Conservation (phyloP, 2,329 filamentous ascomycete genomes). For the Colletotrichum filicis region DNA sequence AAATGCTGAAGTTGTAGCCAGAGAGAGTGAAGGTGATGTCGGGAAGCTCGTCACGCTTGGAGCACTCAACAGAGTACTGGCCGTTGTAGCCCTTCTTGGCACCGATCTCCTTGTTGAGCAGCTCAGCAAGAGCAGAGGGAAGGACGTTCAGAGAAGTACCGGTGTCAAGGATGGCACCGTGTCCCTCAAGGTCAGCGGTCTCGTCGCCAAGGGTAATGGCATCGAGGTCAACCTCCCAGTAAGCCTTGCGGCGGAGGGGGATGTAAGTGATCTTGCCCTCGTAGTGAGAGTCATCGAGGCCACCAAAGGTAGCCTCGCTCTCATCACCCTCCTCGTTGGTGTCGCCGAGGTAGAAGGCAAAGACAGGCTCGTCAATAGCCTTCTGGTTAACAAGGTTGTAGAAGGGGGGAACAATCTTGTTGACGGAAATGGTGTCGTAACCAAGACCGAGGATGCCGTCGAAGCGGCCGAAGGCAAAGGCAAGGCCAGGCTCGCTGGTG, state of each 20-base stretch:
- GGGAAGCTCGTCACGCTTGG: slow-evolving; percentile 83
- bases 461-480: slow-evolving; percentile 97
- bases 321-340: slow-evolving; percentile 74
- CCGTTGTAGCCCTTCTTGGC: slow-evolving; percentile 98
- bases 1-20: slow-evolving; percentile 93
- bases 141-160: slow-evolving; percentile 98
- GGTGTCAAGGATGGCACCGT: slow-evolving; percentile 96
- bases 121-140: slow-evolving; percentile 89
- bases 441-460: slow-evolving; percentile 96
- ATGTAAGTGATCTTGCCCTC: slow-evolving; percentile 91
- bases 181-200: slow-evolving; percentile 90
- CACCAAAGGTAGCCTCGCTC: slow-evolving; percentile 92
- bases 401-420: slow-evolving; percentile 93
- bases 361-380: slow-evolving; percentile 90
- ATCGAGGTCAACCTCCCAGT: slow-evolving; percentile 99
- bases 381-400: slow-evolving; percentile 95
- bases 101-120: slow-evolving; percentile 97
- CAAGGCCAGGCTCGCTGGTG: slow-evolving; percentile 93
- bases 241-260: slow-evolving; percentile 96
- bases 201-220: slow-evolving; percentile 89
- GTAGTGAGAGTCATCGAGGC: slow-evolving; percentile 83
- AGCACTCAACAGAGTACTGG: slow-evolving; percentile 94
- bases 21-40: slow-evolving; percentile 91
- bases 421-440: slow-evolving; percentile 97
- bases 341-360: slow-evolving; percentile 94